A percentile compares a stretch with the other conserved stretches of the same genome.
Conservation (phyloP, 805 yeast species). For the Saccharomycopsis sp. region DNA sequence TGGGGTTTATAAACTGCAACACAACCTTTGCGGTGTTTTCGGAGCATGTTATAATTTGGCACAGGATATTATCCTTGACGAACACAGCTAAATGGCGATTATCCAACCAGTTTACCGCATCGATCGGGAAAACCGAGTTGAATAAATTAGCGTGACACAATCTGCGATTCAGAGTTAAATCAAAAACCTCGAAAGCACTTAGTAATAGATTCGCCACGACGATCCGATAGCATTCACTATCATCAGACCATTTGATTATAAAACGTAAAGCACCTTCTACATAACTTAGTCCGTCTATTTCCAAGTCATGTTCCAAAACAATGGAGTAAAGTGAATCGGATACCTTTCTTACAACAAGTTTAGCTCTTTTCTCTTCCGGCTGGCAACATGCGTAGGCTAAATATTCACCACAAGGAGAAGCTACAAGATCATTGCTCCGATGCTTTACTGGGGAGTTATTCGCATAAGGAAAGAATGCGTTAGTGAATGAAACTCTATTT, state of each 20-base stretch:
- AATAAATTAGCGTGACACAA: not conserved
- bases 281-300: not conserved
- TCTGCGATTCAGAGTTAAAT: not conserved
- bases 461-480: constrained; percentile 1
- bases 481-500: constrained; percentile 5
- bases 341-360: constrained; percentile 10
- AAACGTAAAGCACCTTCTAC: not conserved
- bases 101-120: not conserved
- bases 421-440: not conserved
- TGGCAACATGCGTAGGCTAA: constrained; percentile 12
- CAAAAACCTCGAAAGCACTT: not conserved
- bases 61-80: not conserved
- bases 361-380: not conserved
- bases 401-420: constrained; percentile 11
- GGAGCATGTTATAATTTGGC: not conserved
- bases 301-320: constrained; percentile 3
- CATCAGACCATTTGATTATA: constrained; percentile 1
- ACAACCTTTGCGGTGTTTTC: not conserved
- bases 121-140: not conserved
- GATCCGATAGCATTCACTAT: not conserved
- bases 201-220: not conserved
- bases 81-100: not conserved
- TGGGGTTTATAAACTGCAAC: not conserved
- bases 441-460: constrained; percentile 1
- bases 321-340: constrained; percentile 1